Base-by-base conservation (phyloP, 2,329 filamentous ascomycete genomes). In the Venturia pyrina region DNA sequence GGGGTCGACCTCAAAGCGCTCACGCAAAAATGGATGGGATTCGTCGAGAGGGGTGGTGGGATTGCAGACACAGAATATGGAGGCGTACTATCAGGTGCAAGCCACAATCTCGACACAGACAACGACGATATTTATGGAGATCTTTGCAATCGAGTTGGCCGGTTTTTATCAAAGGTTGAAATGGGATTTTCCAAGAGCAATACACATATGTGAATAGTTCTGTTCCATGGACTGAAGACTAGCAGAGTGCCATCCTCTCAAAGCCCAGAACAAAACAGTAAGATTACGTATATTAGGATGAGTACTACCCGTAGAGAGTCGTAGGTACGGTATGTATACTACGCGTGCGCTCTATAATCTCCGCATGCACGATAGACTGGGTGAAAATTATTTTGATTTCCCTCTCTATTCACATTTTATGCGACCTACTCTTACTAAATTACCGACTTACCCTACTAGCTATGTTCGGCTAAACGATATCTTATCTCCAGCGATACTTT, bases 1-100 rank as follows among this genome's bases (percentile, higher is more conserved):
- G 73, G 70, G 1, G 77, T 91, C 19, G 83, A 90, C 71, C 86
- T 87, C 71, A 75, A 77, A 37, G 79, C 72, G 2, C 74, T 90
- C 67, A 76, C 90, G 65, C 75, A 79, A 66, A 81, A 77, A 64
- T 93, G 88, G 84, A 77, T 78, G 28, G 70, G 69, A 24, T 71
- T 80, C 65, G 75, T 81, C 6, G 76, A 76, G 64, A 73, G 71
- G 24, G 77, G 76, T 0, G 78, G 79, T 2, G 82, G 80, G 0
- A 70, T 70, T 6, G 78, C 84, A 19, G 82, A 85, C 73, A 76
- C 80, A 37, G 71, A 70, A 8, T 74, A 81, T 69, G 80, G 80
- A 2, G 71, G 66, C 15, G 48, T 85, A 15, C 70, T 87, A 13
- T 69, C 74, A 1, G 79, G 77, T 1, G 84, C 82, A 5, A 78